Conservation (phyloP, 2,329 filamentous ascomycete genomes). For the Botrytis paeoniae region DNA sequence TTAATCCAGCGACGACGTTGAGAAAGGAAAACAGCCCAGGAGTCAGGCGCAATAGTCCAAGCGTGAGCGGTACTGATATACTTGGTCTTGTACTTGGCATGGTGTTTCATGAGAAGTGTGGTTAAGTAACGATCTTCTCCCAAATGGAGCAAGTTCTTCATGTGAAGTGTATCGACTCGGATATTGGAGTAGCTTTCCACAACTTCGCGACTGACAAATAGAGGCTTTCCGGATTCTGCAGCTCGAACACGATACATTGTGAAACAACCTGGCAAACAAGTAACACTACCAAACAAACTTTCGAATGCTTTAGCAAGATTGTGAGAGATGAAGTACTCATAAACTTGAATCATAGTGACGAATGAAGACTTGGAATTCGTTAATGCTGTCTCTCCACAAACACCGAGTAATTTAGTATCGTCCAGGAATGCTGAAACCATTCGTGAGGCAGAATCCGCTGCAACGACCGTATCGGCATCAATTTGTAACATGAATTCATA, state of each 20-base stretch:
- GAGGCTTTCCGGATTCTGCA: constrained; percentile 88
- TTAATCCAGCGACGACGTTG: constrained; percentile 99
- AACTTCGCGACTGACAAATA: constrained; percentile 92
- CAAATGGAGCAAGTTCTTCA: constrained; percentile 96
- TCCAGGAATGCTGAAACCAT: constrained; percentile 89
- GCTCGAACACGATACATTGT: constrained; percentile 98
- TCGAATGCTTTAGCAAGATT: constrained; percentile 97
- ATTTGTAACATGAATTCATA: constrained; percentile 97
- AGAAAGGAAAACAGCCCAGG: constrained; percentile 90
- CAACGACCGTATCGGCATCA: constrained; percentile 94
- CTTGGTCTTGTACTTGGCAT: constrained; percentile 96
- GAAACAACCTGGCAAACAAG: constrained; percentile 97
- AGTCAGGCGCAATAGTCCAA: constrained; percentile 95
- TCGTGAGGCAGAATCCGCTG: constrained; percentile 82
- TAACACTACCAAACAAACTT: constrained; percentile 93
- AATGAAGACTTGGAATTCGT: constrained; percentile 92
- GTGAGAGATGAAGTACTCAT: constrained; percentile 99
- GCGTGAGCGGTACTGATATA: constrained; percentile 90
- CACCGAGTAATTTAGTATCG: constrained; percentile 88
- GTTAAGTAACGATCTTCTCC: constrained; percentile 98
- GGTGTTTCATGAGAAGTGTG: constrained; percentile 87
- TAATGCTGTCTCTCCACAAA: constrained; percentile 91
- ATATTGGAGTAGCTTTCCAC: constrained; percentile 86
- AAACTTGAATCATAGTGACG: constrained; percentile 98
- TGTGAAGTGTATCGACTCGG: constrained; percentile 94